Base-by-base conservation (phyloP, 2,329 filamentous ascomycete genomes). In the Zasmidium angulare region DNA sequence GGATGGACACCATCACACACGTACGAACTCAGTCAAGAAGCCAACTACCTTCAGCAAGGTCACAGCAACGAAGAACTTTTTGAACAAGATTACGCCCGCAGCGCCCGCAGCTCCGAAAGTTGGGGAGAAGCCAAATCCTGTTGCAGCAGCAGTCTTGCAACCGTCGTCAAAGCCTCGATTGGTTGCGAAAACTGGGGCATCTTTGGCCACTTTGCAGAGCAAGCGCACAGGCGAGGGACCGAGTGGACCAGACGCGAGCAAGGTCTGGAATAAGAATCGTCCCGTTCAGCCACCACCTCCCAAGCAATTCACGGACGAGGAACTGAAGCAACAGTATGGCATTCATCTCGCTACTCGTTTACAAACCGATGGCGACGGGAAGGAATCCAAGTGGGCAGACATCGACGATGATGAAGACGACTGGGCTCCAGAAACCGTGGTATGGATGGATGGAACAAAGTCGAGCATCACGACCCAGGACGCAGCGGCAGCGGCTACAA, bases 341-440 rank as follows among this genome's bases (percentile, higher is more conserved):
- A 95, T 95, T 69, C 91, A 95, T 72, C 84, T 96, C 76, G 89
- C 90, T 58, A 91, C 84, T 68, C 87, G 91, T 67, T 78, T 95
- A 58, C 88, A 91, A 64, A 84, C 89, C 52, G 89, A 93, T 65
- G 89, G 92, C 71, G 75, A 81, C 55, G 85, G 85, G 59, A 89
- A 89, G 60, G 89, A 92, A 68, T 86, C 88, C 29, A 93, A 93
- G 72, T 96, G 91, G 91, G 91, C 90, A 22, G 91, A 96, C 70
- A 93, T 93, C 61, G 91, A 95, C 62, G 91, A 95, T 59, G 90
- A 95, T 64, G 89, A 93, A 69, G 91, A 95, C 40, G 90, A 93
- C 69, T 93, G 90, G 89, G 89, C 87, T 14, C 90, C 90, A 1
- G 90, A 95, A 64, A 86, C 89, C 54, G 91, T 95, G 65, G 90